Conservation (phyloP, 2,329 filamentous ascomycete genomes). For the Penicillium nordicum region DNA sequence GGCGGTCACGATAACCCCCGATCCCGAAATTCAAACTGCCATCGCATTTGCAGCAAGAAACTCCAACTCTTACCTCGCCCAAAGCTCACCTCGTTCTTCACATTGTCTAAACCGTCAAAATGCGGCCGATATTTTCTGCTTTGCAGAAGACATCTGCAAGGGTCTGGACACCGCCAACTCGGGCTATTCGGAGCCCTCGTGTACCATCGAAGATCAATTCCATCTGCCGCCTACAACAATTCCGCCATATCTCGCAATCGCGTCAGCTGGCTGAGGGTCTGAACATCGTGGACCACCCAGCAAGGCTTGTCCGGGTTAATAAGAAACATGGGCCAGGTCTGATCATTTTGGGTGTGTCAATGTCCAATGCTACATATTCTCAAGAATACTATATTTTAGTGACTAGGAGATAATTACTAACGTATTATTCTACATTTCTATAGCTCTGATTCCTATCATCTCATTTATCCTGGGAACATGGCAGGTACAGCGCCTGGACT, state of each 20-base stretch:
- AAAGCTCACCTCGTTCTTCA: not conserved
- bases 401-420: constrained; percentile 6
- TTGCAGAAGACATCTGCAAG: constrained; percentile 24
- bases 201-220: constrained; percentile 27
- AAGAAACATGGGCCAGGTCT: constrained; percentile 75
- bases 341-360: constrained; percentile 64
- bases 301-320: constrained; percentile 71
- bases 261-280: constrained; percentile 64
- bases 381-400: not conserved
- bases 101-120: constrained; percentile 8
- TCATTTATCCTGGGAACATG: constrained; percentile 88
- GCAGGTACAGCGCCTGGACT: constrained; percentile 88
- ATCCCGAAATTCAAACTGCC: constrained; percentile 14
- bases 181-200: constrained; percentile 19
- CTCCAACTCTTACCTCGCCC: not conserved
- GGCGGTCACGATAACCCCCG: constrained; percentile 22
- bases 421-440: not conserved
- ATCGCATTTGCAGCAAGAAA: not conserved
- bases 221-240: constrained; percentile 37
- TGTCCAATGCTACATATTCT: not conserved
- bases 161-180: constrained; percentile 22
- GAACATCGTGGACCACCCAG: constrained; percentile 83
- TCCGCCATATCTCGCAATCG: constrained; percentile 43
- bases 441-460: constrained; percentile 81
- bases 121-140: constrained; percentile 31